Conservation (phyloP, 2,329 filamentous ascomycete genomes). For the Fusarium ambrosium region DNA sequence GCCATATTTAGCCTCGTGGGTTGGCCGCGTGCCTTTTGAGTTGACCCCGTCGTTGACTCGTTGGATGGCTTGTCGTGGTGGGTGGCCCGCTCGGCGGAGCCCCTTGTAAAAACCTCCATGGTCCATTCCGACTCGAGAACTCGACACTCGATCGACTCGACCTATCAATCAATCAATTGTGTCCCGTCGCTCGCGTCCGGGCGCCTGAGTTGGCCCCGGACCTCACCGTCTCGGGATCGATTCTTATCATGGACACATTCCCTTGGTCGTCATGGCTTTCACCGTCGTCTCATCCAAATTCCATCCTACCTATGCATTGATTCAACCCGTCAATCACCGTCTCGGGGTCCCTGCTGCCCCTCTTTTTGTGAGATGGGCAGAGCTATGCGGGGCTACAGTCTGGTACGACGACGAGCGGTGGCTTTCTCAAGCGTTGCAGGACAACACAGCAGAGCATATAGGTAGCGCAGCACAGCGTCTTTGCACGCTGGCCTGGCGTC, state of each 20-base stretch:
- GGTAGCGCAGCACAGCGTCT: constrained; percentile 26
- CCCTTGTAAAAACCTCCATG: constrained; percentile 45
- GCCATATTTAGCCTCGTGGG: constrained; percentile 48
- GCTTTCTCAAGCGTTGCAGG: constrained; percentile 35
- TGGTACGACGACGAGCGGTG: constrained; percentile 36
- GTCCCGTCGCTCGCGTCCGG: constrained; percentile 20
- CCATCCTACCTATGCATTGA: constrained; percentile 33
- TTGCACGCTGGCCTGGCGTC: constrained; percentile 30
- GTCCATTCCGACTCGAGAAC: constrained; percentile 33
- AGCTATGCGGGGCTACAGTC: constrained; percentile 38
- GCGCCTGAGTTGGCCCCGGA: constrained; percentile 32
- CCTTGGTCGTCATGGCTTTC: constrained; percentile 23
- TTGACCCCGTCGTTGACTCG: constrained; percentile 39
- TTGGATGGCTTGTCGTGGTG: constrained; percentile 41
- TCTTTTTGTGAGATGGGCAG: constrained; percentile 40
- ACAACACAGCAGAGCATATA: constrained; percentile 38
- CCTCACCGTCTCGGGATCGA: constrained; percentile 23
- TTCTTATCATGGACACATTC: constrained; percentile 24
- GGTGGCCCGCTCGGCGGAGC: constrained; percentile 39
- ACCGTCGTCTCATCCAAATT: constrained; percentile 40
- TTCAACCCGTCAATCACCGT: constrained; percentile 35
- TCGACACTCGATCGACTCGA: constrained; percentile 29
- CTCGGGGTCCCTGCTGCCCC: constrained; percentile 31
- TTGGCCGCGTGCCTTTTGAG: constrained; percentile 46
- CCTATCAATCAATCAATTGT: constrained; percentile 42